Conservation (phyloP, 2,329 filamentous ascomycete genomes). For the Xylariaceae sp. region DNA sequence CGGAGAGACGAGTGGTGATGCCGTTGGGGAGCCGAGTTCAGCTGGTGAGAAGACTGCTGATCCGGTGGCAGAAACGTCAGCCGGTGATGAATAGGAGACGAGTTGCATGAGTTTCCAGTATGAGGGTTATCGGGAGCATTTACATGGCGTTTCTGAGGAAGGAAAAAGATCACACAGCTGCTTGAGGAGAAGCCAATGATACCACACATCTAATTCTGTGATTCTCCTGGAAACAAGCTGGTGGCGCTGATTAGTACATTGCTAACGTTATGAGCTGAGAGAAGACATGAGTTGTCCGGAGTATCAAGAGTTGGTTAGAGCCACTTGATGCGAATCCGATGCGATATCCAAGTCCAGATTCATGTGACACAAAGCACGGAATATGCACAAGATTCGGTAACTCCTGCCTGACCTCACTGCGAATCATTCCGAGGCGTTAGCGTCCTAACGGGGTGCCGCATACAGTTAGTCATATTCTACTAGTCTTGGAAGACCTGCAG, state of each 20-base stretch:
- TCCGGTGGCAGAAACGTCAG: constrained; percentile 1
- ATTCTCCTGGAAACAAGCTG: not conserved
- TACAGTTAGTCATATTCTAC: no score
- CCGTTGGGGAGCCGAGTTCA: not conserved
- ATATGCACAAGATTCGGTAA: no score
- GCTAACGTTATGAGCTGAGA: not conserved
- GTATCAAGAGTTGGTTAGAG: no score
- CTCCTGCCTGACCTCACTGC: no score
- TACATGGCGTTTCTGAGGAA: constrained; percentile 16
- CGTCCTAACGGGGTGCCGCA: no score
- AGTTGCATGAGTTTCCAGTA: not conserved
- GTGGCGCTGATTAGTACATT: not conserved
- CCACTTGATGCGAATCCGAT: no score
- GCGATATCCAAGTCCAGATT: no score
- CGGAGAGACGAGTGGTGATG: not conserved
- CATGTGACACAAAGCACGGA: no score
- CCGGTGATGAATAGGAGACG: constrained; percentile 16
- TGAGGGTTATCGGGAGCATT: constrained; percentile 9
- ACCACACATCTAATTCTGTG: constrained; percentile 6
- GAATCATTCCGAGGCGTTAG: no score
- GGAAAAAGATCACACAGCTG: not conserved
- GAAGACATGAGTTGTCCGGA: no score
- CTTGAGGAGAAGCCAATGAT: constrained; percentile 9
- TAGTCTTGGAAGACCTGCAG: no score
- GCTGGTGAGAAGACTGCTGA: not conserved